These are phyloP conservation scores for Wickerhamiella azymoides DNA, from an alignment of 805 yeast genomes.

Conservation along the genomic window DNA sequence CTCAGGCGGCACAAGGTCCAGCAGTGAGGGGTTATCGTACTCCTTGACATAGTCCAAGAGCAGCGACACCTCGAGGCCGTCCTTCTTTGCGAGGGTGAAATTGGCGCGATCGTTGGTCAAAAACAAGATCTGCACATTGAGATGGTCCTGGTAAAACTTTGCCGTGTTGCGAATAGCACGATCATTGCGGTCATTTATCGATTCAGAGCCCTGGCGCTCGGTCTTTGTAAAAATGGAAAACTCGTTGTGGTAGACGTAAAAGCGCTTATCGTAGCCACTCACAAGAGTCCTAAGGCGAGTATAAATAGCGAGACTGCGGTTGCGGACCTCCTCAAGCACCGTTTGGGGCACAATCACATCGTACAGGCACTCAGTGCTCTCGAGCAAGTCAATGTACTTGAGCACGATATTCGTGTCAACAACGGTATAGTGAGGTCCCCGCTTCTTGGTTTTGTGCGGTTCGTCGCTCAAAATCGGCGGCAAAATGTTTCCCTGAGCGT, in stretches of 20 bases:
- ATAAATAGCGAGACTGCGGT: conserved; percentile 76
- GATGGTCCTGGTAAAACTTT: conserved; percentile 57
- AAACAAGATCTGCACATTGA: conserved; percentile 27
- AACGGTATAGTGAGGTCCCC: conserved; percentile 68
- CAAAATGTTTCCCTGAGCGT: conserved; percentile 55
- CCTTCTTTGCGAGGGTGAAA: conserved; percentile 38
- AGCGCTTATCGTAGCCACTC: conserved; percentile 54
- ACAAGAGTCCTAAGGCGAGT: conserved; percentile 67
- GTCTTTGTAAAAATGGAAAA: conserved; percentile 60
- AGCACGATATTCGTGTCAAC: conserved; percentile 81
- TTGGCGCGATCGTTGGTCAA: conserved; percentile 71
- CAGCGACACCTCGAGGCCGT: conserved; percentile 41
- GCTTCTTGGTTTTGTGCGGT: conserved; percentile 36
- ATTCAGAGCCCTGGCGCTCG: conserved; percentile 48
- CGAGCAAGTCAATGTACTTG: conserved; percentile 81
- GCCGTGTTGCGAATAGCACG: conserved; percentile 71
- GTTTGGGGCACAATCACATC: conserved; percentile 95
- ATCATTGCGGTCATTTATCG: conserved; percentile 82
- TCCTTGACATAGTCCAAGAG: conserved; percentile 61
- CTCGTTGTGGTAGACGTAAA: conserved; percentile 87
- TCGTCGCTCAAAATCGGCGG: conserved; percentile 47
- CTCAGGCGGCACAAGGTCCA: conserved; percentile 14
- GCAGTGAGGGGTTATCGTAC: conserved; percentile 53
- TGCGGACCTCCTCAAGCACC: conserved; percentile 83
- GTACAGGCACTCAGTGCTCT: conserved; percentile 56